Evolutionary conservation across 2,329 filamentous ascomycete species (phyloP).

Genomic region (Spiromastix sp.): DNA sequence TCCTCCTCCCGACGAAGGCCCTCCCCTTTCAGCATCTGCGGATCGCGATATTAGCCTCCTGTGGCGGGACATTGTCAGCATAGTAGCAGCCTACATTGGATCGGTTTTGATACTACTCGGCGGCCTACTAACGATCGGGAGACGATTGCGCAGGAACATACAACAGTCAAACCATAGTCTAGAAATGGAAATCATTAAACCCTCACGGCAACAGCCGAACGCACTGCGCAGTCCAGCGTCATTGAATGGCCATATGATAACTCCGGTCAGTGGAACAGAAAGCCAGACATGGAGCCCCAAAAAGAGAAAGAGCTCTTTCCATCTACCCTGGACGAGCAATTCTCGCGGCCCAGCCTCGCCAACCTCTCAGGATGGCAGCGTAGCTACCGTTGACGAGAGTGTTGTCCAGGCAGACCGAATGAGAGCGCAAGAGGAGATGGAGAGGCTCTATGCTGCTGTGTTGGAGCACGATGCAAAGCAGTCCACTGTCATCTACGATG

Average conservation of each 20-base stretch:
- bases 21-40: conserved; percentile 48
- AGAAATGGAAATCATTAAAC: conserved; percentile 49
- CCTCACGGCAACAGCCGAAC: conserved; percentile 19
- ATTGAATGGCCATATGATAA: conserved; percentile 16
- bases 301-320: conserved; percentile 24
- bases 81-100: conserved; percentile 73
- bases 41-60: conserved; percentile 55
- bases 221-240: conserved; percentile 27
- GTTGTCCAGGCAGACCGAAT: conserved; percentile 64
- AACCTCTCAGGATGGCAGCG: conserved; percentile 46
- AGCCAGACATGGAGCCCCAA: conserved; percentile 22
- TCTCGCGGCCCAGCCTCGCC: conserved; percentile 25
- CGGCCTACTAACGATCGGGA: conserved; percentile 51
- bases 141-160: conserved; percentile 43
- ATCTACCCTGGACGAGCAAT: conserved; percentile 28
- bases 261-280: conserved; percentile 10
- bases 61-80: conserved; percentile 71
- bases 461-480: conserved; percentile 69
- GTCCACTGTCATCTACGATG: conserved; percentile 16
- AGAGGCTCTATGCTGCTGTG: conserved; percentile 82
- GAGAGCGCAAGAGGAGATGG: conserved; percentile 71
- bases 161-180: conserved; percentile 42
- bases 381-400: conserved; percentile 63
- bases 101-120: conserved; percentile 64
- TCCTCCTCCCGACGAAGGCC: conserved; percentile 50